Percentiles rank a stretch among this genome's conserved stretches.
Conservation (phyloP, 2,329 filamentous ascomycete genomes). For the Grosmannia clavigera region DNA sequence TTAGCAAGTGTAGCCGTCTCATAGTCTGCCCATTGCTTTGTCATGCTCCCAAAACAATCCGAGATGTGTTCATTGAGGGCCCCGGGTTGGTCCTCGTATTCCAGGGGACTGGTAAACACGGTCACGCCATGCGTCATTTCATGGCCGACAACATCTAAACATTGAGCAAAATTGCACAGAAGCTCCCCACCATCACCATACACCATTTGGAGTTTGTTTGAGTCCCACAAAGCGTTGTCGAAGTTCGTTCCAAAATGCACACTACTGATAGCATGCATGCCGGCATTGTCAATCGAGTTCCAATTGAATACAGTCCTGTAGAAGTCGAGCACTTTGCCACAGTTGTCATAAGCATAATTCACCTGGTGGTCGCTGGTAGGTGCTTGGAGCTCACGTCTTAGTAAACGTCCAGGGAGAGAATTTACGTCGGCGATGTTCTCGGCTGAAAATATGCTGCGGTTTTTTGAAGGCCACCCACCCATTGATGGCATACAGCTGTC, state of each 20-base stretch:
- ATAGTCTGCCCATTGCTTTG: conserved; percentile 38
- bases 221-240: conserved; percentile 44
- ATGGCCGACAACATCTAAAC: conserved; percentile 44
- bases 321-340: conserved; percentile 35
- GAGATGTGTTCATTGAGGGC: conserved; percentile 45
- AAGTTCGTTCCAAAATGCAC: conserved; percentile 38
- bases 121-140: conserved; percentile 45
- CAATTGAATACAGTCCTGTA: conserved; percentile 36
- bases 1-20: conserved; percentile 33
- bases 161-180: conserved; percentile 37
- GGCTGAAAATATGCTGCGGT: conserved; percentile 23
- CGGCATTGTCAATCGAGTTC: conserved; percentile 39
- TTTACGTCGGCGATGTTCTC: conserved; percentile 23
- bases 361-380: conserved; percentile 27
- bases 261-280: conserved; percentile 35
- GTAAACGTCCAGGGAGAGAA: conserved; percentile 28
- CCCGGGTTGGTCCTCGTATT: conserved; percentile 38
- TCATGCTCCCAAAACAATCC: conserved; percentile 45
- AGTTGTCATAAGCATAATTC: conserved; percentile 38
- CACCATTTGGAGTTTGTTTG: conserved; percentile 36
- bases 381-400: conserved; percentile 30
- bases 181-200: conserved; percentile 43
- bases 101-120: conserved; percentile 34
- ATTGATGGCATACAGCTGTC: background rate
- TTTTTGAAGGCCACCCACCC: background rate